Evolutionary conservation across 257 asterid genomes (phyloP).

Genomic region (Solanum chiquidenum): DNA sequence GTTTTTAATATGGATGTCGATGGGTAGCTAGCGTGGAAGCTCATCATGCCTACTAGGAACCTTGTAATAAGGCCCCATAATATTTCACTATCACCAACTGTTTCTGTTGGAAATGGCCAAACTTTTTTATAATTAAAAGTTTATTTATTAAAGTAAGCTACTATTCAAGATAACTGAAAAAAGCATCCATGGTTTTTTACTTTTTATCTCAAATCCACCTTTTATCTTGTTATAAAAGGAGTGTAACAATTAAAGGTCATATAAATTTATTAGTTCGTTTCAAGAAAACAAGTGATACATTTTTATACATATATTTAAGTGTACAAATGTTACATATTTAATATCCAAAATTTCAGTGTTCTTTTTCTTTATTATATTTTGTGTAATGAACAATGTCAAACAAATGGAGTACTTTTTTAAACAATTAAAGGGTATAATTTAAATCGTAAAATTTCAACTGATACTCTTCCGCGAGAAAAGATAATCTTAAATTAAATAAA

Average conservation of each 20-base stretch:
- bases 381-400: not conserved
- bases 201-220: not conserved
- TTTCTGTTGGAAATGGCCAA: slow-evolving; percentile 29
- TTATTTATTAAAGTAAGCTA: not conserved
- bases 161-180: not conserved
- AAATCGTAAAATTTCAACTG: not conserved
- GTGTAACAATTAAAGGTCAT: not conserved
- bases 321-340: not conserved
- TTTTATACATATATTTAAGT: not conserved
- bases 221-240: not conserved
- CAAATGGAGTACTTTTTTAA: not conserved
- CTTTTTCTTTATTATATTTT: not conserved
- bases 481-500: not conserved
- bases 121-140: not conserved
- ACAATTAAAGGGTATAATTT: not conserved
- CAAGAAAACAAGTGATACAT: not conserved
- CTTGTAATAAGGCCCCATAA: slow-evolving; percentile 49
- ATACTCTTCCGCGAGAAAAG: not conserved
- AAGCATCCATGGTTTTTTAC: not conserved
- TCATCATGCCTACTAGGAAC: slow-evolving; percentile 41
- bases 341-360: not conserved
- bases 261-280: not conserved
- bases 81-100: slow-evolving; percentile 35
- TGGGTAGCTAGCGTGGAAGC: slow-evolving; percentile 31
- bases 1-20: slow-evolving; percentile 3